phyloP scores from a whole-genome alignment of 2,329 filamentous ascomycete species.

The Aspergillus neoniger region DNA sequence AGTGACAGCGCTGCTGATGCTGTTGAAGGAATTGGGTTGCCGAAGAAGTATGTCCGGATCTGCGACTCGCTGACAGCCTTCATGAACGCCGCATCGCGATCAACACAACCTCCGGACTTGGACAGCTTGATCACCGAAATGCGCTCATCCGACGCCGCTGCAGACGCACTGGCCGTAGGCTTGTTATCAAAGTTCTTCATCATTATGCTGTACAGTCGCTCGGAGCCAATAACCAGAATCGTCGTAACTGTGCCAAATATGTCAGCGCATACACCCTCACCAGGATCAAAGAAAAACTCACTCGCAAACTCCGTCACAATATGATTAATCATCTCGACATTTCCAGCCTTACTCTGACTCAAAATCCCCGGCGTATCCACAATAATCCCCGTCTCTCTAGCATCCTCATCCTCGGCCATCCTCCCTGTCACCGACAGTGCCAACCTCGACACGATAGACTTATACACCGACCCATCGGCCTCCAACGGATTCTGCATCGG shows the following conservation, averaged over 20 bases:
- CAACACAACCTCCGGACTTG: constrained; percentile 81
- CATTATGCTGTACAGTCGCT: constrained; percentile 74
- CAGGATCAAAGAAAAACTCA: constrained; percentile 33
- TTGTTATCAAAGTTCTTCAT: constrained; percentile 64
- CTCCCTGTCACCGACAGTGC: constrained; percentile 77
- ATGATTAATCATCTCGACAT: constrained; percentile 77
- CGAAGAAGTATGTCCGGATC: constrained; percentile 94
- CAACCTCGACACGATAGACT: constrained; percentile 71
- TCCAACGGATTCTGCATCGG: constrained; percentile 69
- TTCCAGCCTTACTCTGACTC: constrained; percentile 62
- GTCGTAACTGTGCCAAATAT: constrained; percentile 62
- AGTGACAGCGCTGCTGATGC: constrained; percentile 37
- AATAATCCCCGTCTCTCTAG: constrained; percentile 74
- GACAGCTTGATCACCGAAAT: constrained; percentile 77
- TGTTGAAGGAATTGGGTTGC: constrained; percentile 56
- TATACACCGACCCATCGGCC: constrained; percentile 72
- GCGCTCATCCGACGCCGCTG: constrained; percentile 58
- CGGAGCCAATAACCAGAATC: constrained; percentile 78
- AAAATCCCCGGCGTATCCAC: constrained; percentile 78
- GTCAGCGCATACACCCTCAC: constrained; percentile 18
- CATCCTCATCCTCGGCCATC: constrained; percentile 71
- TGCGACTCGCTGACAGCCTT: constrained; percentile 71
- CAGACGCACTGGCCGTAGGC: constrained; percentile 49
- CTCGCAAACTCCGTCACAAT: constrained; percentile 70
- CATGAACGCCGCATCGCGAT: constrained; percentile 73